A percentile compares a stretch with the other conserved stretches of the same genome.
Evolutionary conservation across 192 early-diverging fungal species (phyloP).

Genomic region (Rhizophagus clarus): DNA sequence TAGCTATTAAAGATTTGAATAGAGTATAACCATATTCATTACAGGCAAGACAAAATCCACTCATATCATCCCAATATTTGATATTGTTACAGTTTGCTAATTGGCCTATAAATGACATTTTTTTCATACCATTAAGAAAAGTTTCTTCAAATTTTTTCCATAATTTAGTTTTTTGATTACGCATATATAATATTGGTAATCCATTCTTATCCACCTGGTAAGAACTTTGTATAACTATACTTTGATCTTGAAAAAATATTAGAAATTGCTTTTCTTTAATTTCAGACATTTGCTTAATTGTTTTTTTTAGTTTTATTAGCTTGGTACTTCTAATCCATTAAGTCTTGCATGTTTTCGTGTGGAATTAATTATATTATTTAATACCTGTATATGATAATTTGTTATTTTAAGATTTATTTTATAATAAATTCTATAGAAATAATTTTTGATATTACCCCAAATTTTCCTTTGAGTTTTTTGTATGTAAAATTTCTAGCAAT

Average conservation of each 20-base stretch:
- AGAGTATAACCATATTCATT: neutral
- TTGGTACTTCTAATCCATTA: neutral
- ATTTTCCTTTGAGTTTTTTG: neutral
- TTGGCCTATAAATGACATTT: neutral
- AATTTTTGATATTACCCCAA: neutral
- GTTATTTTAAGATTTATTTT: neutral
- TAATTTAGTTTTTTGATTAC: neutral
- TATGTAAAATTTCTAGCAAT: neutral
- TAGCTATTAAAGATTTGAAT: neutral
- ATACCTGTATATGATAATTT: neutral
- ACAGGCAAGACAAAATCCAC: neutral
- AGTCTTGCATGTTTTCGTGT: neutral
- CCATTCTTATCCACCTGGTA: neutral
- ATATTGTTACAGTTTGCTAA: neutral
- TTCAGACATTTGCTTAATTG: neutral
- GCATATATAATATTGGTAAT: neutral
- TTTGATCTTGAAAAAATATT: neutral
- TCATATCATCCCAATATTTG: neutral
- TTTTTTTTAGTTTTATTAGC: constrained; percentile 4
- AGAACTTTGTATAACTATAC: neutral
- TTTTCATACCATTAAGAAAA: neutral
- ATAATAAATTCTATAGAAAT: neutral
- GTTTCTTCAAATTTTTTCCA: constrained; percentile 9
- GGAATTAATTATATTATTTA: neutral
- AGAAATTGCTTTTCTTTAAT: constrained; percentile 21